Percentiles rank a stretch among this genome's conserved stretches.
Evolutionary conservation across 1,284 basidiomycete genomes (phyloP).

Genomic region (Cystobasidium sp.): DNA sequence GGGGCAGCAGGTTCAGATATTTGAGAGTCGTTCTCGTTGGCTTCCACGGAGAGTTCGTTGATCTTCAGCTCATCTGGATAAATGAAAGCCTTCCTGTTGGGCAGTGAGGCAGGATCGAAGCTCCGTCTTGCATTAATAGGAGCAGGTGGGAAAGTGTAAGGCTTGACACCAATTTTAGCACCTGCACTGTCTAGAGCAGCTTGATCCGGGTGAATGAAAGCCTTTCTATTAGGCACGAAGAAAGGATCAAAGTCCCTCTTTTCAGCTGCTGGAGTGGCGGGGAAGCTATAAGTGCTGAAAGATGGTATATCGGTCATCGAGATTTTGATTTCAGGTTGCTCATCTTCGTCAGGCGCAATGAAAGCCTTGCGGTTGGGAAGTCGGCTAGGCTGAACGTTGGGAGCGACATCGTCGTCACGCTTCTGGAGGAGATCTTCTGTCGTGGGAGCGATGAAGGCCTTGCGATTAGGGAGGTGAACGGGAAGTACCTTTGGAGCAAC

Average conservation of each 20-base stretch:
- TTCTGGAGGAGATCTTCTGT: slow-evolving; percentile 17
- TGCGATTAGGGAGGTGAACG: slow-evolving; percentile 19
- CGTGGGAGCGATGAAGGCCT: slow-evolving; percentile 11
- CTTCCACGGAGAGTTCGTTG: neutral
- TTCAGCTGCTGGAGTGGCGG: slow-evolving; percentile 23
- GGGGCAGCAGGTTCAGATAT: neutral
- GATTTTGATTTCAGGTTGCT: slow-evolving; percentile 5
- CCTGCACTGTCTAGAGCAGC: slow-evolving; percentile 5
- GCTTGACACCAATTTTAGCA: neutral
- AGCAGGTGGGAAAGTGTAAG: slow-evolving; percentile 4
- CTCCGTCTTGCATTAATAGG: neutral
- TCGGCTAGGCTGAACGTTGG: slow-evolving; percentile 12
- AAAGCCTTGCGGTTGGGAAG: slow-evolving; percentile 26
- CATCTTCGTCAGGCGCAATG: slow-evolving; percentile 12
- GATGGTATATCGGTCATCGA: neutral
- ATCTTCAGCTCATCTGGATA: slow-evolving; percentile 6
- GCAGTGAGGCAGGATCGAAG: slow-evolving; percentile 13
- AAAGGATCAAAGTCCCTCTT: slow-evolving; percentile 9
- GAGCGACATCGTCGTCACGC: neutral
- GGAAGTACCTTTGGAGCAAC: slow-evolving; percentile 14
- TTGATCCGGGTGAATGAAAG: slow-evolving; percentile 15
- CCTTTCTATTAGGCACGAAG: slow-evolving; percentile 30
- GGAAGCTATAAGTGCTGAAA: slow-evolving; percentile 21
- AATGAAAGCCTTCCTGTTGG: slow-evolving; percentile 36
- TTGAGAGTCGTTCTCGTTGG: neutral